Percentiles rank a stretch among this genome's conserved stretches.
Conservation (phyloP, 306 rosid genomes). For the Malus orientalis region DNA sequence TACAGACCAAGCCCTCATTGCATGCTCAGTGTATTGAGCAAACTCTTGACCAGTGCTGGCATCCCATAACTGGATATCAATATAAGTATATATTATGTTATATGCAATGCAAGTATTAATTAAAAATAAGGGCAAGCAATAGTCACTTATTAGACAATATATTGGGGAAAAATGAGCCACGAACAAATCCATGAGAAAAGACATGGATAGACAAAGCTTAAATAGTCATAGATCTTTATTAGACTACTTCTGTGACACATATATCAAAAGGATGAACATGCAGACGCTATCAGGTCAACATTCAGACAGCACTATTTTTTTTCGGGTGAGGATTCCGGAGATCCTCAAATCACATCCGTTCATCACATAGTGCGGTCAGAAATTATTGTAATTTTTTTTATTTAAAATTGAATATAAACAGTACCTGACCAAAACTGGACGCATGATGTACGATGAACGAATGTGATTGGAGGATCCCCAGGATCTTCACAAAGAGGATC, state of each 20-base stretch:
- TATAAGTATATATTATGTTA: conserved; percentile 14
- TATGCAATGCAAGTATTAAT: conserved; percentile 14
- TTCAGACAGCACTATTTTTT: background rate
- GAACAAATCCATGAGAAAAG: background rate
- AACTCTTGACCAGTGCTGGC: conserved; percentile 77
- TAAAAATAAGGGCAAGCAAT: background rate
- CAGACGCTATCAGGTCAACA: background rate
- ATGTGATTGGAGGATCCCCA: too few species aligned
- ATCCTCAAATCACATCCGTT: too few species aligned
- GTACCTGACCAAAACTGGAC: too few species aligned
- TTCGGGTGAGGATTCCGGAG: background rate
- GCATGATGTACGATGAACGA: too few species aligned
- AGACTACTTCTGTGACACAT: background rate
- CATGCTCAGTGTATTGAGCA: conserved; percentile 67
- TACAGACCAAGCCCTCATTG: conserved; percentile 89
- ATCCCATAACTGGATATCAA: conserved; percentile 83
- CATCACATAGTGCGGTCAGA: too few species aligned
- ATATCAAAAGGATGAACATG: background rate
- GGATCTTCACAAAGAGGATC: too few species aligned
- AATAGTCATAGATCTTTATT: background rate
- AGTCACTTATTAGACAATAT: background rate
- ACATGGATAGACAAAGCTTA: background rate
- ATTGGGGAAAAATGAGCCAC: background rate
- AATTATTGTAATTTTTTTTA: too few species aligned
- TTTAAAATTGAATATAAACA: too few species aligned